A percentile compares a stretch with the other conserved stretches of the same genome.
phyloP scores from a whole-genome alignment of 495 filamentous ascomycete genomes.

The Friedmanniomyces simplex region DNA sequence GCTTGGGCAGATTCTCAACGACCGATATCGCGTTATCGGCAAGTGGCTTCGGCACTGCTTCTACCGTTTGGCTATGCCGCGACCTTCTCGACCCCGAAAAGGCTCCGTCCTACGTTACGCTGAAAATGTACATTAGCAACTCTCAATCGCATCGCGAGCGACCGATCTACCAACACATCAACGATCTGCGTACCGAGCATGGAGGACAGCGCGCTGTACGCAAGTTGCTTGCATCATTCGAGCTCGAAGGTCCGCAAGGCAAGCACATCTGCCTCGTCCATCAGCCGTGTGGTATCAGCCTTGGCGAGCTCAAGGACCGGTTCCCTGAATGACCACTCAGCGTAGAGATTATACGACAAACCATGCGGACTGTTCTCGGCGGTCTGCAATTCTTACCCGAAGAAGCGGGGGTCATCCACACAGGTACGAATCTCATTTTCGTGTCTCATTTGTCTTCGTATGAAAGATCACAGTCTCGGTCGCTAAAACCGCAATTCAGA shows the following conservation, averaged over 20 bases:
- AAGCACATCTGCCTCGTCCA: slow-evolving; percentile 38
- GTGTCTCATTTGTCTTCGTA: too few relatives aligned
- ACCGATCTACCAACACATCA: slow-evolving; percentile 33
- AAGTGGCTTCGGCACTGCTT: slow-evolving; percentile 39
- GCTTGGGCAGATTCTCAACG: slow-evolving; percentile 33
- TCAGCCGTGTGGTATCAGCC: slow-evolving; percentile 33
- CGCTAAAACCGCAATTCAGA: slow-evolving; percentile 22
- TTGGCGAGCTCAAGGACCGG: slow-evolving; percentile 16
- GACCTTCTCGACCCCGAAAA: slow-evolving; percentile 36
- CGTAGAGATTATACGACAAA: slow-evolving; percentile 2
- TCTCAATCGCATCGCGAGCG: slow-evolving; percentile 28
- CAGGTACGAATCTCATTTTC: too few relatives aligned
- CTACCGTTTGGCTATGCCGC: slow-evolving; percentile 43
- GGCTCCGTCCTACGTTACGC: neutral
- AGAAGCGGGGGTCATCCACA: slow-evolving; percentile 36
- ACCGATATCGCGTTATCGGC: slow-evolving; percentile 33
- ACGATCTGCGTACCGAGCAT: slow-evolving; percentile 26
- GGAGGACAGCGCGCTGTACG: slow-evolving; percentile 32
- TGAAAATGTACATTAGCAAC: neutral
- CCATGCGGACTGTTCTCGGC: slow-evolving; percentile 20
- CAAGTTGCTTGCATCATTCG: slow-evolving; percentile 35
- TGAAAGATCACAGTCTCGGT: neutral
- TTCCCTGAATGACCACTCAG: neutral
- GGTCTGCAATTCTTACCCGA: slow-evolving; percentile 37
- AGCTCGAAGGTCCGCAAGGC: slow-evolving; percentile 31